These are phyloP conservation scores for Camellia japonica DNA, from an alignment of 148 eudicot species.

Conservation along the genomic window DNA sequence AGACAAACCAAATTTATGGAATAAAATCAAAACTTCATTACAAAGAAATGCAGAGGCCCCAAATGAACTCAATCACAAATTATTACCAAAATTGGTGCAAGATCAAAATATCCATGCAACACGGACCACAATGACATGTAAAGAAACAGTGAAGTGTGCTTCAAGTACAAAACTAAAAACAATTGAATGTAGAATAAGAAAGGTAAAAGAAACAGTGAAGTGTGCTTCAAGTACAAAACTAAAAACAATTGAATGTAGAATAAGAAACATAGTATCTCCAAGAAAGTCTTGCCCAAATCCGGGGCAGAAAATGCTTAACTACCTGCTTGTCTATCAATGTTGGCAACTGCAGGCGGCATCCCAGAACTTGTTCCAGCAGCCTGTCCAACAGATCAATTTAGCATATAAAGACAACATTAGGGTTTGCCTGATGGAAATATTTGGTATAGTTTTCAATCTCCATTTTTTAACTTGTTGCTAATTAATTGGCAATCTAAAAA, in stretches of 20 bases:
- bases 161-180: neutral
- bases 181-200: neutral
- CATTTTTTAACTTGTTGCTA: neutral
- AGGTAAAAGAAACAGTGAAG: neutral
- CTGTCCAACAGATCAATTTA: conserved; percentile 30
- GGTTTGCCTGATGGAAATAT: neutral
- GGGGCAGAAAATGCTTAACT: neutral
- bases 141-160: neutral
- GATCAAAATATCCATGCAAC: neutral
- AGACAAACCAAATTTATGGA: neutral
- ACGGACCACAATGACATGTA: neutral
- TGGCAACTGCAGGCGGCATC: conserved; percentile 50
- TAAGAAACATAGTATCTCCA: neutral
- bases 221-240: neutral
- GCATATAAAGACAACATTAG: neutral
- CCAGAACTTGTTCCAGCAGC: conserved; percentile 86
- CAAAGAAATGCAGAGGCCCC: neutral
- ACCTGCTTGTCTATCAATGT: conserved; percentile 65
- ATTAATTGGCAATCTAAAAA: neutral
- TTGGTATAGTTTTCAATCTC: neutral
- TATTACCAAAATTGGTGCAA: neutral
- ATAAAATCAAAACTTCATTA: neutral
- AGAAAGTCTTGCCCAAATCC: neutral
- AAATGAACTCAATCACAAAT: neutral
- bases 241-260: neutral